phyloP scores from a whole-genome alignment of 768 basidiomycete species.

The Boletus sp. region DNA sequence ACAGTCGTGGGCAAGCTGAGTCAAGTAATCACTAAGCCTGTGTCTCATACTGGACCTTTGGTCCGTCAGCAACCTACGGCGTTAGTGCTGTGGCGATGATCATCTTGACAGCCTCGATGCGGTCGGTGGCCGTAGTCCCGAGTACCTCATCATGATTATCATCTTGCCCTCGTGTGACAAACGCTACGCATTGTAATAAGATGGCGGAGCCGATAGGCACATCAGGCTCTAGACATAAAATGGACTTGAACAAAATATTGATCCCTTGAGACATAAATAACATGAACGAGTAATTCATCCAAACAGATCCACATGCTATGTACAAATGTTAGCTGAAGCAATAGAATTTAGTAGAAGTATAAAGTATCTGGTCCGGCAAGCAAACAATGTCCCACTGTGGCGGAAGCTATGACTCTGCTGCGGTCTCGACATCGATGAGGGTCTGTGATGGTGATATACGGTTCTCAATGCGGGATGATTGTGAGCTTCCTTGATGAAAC shows the following conservation, averaged over 20 bases:
- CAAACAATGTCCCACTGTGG: conserved; percentile 9
- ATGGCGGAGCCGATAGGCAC: not conserved
- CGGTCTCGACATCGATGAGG: conserved; percentile 29
- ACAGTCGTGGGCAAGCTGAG: conserved; percentile 4
- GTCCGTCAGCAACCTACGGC: conserved; percentile 73
- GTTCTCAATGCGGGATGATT: conserved; percentile 26
- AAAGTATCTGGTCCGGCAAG: conserved; percentile 19
- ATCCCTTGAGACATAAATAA: conserved; percentile 6
- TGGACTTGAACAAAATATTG: not conserved
- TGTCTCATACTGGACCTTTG: conserved; percentile 85
- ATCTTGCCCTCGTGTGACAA: not conserved
- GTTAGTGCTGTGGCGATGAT: conserved; percentile 64
- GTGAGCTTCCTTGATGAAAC: conserved; percentile 30
- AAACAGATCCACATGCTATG: conserved; percentile 19
- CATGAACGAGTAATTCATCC: conserved; percentile 8
- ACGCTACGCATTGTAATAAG: conserved; percentile 6
- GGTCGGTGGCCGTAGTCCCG: conserved; percentile 33
- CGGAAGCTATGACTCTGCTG: conserved; percentile 19
- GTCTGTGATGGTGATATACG: conserved; percentile 27
- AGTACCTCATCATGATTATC: conserved; percentile 13
- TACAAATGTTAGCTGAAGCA: conserved; percentile 32
- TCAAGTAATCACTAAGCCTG: conserved; percentile 51
- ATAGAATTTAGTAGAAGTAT: conserved; percentile 27
- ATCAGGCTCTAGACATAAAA: conserved; percentile 1
- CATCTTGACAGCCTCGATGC: conserved; percentile 56